phyloP scores from a whole-genome alignment of 2,329 filamentous ascomycete genomes.

The Phoma sp. region DNA sequence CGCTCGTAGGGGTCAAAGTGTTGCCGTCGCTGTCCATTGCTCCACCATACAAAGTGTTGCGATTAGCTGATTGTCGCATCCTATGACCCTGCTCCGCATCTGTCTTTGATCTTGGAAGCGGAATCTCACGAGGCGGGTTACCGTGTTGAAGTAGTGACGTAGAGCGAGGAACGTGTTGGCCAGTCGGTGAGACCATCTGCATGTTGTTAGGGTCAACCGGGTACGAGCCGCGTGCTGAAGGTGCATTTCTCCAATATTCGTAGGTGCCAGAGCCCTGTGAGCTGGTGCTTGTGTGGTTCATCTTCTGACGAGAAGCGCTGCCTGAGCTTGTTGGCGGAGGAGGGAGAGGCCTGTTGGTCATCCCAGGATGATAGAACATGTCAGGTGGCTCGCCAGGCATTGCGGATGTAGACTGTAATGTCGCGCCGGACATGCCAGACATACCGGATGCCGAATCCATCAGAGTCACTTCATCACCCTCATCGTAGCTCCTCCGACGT shows the following conservation, averaged over 20 bases:
- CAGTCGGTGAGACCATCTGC: conserved; percentile 42
- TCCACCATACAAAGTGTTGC: conserved; percentile 44
- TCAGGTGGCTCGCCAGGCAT: conserved; percentile 73
- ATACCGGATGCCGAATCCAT: conserved; percentile 44
- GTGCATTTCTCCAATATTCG: conserved; percentile 46
- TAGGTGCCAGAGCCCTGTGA: conserved; percentile 54
- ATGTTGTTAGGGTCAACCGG: conserved; percentile 37
- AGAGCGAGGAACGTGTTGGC: conserved; percentile 44
- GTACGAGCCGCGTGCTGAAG: conserved; percentile 40
- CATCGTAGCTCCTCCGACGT: conserved; percentile 84
- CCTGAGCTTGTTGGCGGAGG: conserved; percentile 67
- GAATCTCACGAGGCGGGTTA: conserved; percentile 76
- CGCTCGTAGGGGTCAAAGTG: conserved; percentile 60
- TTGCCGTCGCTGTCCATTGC: conserved; percentile 54
- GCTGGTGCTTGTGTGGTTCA: conserved; percentile 44
- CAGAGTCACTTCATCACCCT: conserved; percentile 76
- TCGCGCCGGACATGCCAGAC: conserved; percentile 36
- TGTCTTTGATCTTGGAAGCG: conserved; percentile 91
- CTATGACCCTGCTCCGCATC: conserved; percentile 73
- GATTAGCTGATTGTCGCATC: conserved; percentile 49
- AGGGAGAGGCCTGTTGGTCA: conserved; percentile 66
- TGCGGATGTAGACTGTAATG: conserved; percentile 37
- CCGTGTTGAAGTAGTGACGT: conserved; percentile 79
- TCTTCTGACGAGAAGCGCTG: conserved; percentile 47
- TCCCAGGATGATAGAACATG: conserved; percentile 90